Evolutionary conservation across 331 rosid genomes (phyloP), one percentile per base, ranked within the genome.

Genomic region (Arachis monticola): DNA sequence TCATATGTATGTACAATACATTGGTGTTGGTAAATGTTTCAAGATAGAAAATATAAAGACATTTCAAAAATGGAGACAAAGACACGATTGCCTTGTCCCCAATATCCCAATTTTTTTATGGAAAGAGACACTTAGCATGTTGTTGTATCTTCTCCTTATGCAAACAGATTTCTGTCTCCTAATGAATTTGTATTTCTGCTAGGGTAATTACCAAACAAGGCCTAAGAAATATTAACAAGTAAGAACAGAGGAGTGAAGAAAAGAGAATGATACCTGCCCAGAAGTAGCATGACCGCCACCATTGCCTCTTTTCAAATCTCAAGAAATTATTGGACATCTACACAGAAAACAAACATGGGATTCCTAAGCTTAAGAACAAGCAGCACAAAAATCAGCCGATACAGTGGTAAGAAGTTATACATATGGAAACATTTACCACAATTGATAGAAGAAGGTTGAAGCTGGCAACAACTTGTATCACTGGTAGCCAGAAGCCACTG

Each of bases 401-500:
- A 47, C 38, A 60, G 44, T 1, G 64, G 13, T 53, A 53, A 53
- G 7, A 53, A 53, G 55, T 59, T 73, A 64, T 2, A 35, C 50
- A 78, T 22, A 82, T 32, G 53, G 42, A 56, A 51, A 77, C 72
- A 6, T 42, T 64, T 85, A 94, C 99, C 99, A 85, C 80, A 76
- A 84, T 70, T 60, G 99, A 88, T 73, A 92, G 83, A 76, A 90
- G 83, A 80, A 95, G 90, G 87, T 76, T 86, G 88, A 92, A 85
- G 87, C 99, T 92, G 47, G 99, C 97, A 72, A 88, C 78, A 78
- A 95, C 93, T 87, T 92, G 97, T 83, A 90, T 82, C 5, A 88
- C 84, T 51, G 99, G 97, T 83, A 95, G 76, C 99, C 99, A 95
- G 80, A 95, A 95, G 81, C 97, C 77, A 81, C 99, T 92, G 78